A percentile compares a stretch with the other conserved stretches of the same genome.
phyloP scores from a whole-genome alignment of 2,329 filamentous ascomycete species.

The Pyrenochaeta sp. region DNA sequence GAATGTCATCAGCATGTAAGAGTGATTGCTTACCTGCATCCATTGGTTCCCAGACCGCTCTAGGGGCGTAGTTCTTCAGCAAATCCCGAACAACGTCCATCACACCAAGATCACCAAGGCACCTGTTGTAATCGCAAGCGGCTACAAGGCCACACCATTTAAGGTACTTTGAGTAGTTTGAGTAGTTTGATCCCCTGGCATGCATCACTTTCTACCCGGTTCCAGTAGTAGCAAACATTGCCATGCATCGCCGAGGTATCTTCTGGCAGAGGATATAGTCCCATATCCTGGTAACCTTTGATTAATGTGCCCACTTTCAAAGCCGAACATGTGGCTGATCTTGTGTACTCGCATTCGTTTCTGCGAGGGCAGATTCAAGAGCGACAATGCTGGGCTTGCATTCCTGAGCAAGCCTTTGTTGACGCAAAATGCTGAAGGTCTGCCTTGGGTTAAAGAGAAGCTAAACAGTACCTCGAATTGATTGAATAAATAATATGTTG shows the following conservation, averaged over 20 bases:
- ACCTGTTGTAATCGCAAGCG: not conserved
- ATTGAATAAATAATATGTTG: too few relatives aligned
- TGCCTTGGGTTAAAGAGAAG: too few relatives aligned
- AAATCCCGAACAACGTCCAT: not conserved
- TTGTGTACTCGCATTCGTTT: not conserved
- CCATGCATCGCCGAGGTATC: not conserved
- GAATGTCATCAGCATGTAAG: not conserved
- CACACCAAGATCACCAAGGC: not conserved
- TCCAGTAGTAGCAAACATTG: not conserved
- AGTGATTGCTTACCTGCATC: not conserved
- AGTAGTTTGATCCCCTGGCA: not conserved
- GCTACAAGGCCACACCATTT: too few relatives aligned
- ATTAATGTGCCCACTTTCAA: not conserved
- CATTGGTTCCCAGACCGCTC: not conserved
- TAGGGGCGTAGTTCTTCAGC: not conserved
- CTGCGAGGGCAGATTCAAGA: too few relatives aligned
- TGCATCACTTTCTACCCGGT: not conserved
- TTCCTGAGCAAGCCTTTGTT: constrained; percentile 8
- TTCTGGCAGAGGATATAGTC: not conserved
- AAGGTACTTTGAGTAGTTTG: not conserved
- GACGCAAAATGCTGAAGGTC: constrained; percentile 6
- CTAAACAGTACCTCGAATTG: too few relatives aligned
- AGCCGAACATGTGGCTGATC: not conserved
- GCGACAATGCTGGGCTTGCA: constrained; percentile 4
- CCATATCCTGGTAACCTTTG: not conserved